Evolutionary conservation across 495 filamentous ascomycete genomes (phyloP), one percentile per base, ranked within the genome.

Genomic region (Lasiosphaeria miniovina): DNA sequence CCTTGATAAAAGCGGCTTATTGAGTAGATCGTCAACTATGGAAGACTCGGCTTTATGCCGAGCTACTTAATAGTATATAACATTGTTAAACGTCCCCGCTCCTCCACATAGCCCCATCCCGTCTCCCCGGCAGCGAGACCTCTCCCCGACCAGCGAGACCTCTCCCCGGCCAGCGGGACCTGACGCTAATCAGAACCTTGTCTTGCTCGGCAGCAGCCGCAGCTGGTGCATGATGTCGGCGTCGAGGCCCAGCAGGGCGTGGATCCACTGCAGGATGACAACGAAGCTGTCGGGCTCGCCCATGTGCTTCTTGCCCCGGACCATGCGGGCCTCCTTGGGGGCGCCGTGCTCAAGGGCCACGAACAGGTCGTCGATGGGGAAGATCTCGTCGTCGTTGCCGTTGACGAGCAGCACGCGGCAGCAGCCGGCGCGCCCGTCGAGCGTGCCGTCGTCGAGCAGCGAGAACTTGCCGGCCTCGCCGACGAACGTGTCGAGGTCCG

Each of bases 361-460:
- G 54, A 79, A 80, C 57, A 76, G 84, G 65, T 90, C 87, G 63
- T 90, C 87, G 50, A 90, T 84, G 0, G 88, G 88, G 61, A 89
- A 86, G 15, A 90, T 81, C 54, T 84, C 85, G 59, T 89, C 87
- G 57, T 82, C 74, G 11, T 79, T 79, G 1, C 87, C 86, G 68
- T 90, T 90, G 12, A 90, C 76, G n/a, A 89, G 65, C 38, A 90
- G 68, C 46, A 90, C 68, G 14, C 80, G 78, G 55, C 82, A 87
- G n/a, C 80, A 78, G 66, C 77, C 24, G 24, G 24, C 24, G 24
- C 24, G 17, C 32, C 58, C 61, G 75, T 88, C 76, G 32, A 89
- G 65, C 48, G 88, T 83, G 6, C 88, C 87, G 15, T 80, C 84
- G 48, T 82, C 75, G 0, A 90, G 61, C 7, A 91, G 71, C 8